These are phyloP conservation scores for Aureobasidium sp. DNA, from an alignment of 2,329 filamentous ascomycete genomes.

Conservation along the genomic window DNA sequence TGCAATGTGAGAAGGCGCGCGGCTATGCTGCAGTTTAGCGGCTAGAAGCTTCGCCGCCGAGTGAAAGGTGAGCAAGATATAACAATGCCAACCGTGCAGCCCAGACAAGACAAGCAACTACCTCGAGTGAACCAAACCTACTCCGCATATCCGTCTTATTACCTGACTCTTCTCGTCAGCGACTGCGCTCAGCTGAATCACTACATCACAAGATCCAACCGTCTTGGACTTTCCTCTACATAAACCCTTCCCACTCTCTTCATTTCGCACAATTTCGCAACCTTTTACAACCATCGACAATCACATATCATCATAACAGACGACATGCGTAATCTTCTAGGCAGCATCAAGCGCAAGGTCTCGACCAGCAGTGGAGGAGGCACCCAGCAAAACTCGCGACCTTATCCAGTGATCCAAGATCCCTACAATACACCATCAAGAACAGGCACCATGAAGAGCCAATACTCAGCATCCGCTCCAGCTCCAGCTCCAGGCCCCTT, in stretches of 20 bases:
- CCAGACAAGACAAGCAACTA: not conserved
- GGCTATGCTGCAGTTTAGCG: not conserved
- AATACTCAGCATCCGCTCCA: not conserved
- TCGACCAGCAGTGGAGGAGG: not conserved
- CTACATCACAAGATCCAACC: not conserved
- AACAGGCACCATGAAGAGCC: not conserved
- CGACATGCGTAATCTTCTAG: not conserved
- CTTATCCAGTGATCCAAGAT: not conserved
- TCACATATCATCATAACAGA: constrained; percentile 1
- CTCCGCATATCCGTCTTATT: constrained; percentile 4
- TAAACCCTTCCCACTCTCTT: not conserved
- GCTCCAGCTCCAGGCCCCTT: not conserved
- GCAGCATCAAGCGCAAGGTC: constrained; percentile 10
- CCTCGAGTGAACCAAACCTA: not conserved
- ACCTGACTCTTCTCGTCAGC: not conserved
- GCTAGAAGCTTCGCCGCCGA: not conserved
- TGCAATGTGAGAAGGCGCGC: not conserved
- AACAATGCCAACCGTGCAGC: not conserved
- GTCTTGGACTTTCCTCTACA: not conserved
- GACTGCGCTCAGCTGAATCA: not conserved
- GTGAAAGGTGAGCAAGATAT: not conserved
- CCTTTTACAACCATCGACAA: not conserved
- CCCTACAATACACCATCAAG: not conserved
- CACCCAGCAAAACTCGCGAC: not conserved
- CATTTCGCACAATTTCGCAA: not conserved